Evolutionary conservation across 2,329 filamentous ascomycete genomes (phyloP).

Genomic region (Hypoxylon sp.): DNA sequence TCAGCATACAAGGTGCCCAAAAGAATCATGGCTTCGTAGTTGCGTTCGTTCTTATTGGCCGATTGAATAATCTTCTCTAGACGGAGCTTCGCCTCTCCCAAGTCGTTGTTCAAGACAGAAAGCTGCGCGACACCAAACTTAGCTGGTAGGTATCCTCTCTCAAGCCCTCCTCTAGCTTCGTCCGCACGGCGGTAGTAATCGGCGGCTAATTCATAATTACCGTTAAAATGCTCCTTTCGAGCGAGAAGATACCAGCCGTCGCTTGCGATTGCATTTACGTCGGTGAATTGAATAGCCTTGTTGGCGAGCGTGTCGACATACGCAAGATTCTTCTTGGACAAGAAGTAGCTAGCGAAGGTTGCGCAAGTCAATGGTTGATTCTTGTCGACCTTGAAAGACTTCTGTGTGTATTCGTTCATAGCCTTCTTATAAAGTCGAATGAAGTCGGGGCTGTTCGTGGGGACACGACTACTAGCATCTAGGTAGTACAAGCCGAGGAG

Average conservation of each 20-base stretch:
- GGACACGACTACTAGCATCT: constrained; percentile 85
- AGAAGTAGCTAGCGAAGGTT: constrained; percentile 91
- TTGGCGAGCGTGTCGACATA: constrained; percentile 90
- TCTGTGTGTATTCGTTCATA: constrained; percentile 94
- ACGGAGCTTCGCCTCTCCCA: constrained; percentile 91
- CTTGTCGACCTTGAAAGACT: constrained; percentile 93
- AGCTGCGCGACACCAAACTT: constrained; percentile 96
- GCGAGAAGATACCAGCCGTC: constrained; percentile 98
- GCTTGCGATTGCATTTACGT: constrained; percentile 95
- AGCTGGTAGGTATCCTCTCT: constrained; percentile 90
- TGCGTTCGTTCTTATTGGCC: constrained; percentile 71
- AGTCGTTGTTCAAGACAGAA: constrained; percentile 84
- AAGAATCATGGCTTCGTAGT: constrained; percentile 90
- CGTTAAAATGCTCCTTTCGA: constrained; percentile 88
- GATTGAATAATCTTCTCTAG: constrained; percentile 95
- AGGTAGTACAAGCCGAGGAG: constrained; percentile 92
- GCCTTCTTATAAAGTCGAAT: constrained; percentile 89
- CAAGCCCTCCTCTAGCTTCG: constrained; percentile 90
- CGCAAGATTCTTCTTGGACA: constrained; percentile 82
- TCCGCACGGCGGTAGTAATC: constrained; percentile 94
- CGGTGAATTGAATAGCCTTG: constrained; percentile 94
- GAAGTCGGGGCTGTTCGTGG: constrained; percentile 88
- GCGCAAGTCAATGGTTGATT: constrained; percentile 90
- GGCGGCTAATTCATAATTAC: constrained; percentile 79
- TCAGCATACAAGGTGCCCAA: constrained; percentile 94